phyloP scores from a whole-genome alignment of 768 basidiomycete genomes.

The Antrodiella citrinella region DNA sequence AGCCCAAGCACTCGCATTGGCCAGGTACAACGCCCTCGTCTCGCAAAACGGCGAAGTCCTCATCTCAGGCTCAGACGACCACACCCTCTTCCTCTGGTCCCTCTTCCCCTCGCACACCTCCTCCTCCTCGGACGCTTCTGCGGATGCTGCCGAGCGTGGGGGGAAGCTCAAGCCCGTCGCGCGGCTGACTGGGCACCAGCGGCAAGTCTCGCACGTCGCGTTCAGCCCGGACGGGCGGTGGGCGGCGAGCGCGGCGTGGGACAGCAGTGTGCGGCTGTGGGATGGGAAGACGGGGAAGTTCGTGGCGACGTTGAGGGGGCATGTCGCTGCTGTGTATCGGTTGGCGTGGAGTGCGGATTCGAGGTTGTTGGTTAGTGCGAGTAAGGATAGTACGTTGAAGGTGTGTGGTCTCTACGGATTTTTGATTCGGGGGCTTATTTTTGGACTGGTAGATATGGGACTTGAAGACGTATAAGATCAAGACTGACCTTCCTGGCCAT shows the following conservation, averaged over 20 bases:
- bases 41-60: constrained; percentile 64
- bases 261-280: constrained; percentile 88
- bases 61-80: constrained; percentile 96
- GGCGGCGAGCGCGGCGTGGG: constrained; percentile 89
- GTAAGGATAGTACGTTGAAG: constrained; percentile 94
- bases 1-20: constrained; percentile 73
- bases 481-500: constrained; percentile 90
- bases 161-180: constrained; percentile 62
- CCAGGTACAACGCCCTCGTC: constrained; percentile 68
- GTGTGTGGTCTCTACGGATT: constrained; percentile 32
- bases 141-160: constrained; percentile 25
- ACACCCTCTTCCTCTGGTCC: constrained; percentile 96
- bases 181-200: constrained; percentile 89
- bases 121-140: constrained; percentile 27
- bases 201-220: constrained; percentile 87
- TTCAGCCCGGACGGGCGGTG: constrained; percentile 92
- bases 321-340: constrained; percentile 91
- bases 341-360: constrained; percentile 95
- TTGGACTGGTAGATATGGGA: constrained; percentile 73
- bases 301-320: constrained; percentile 83
- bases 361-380: constrained; percentile 85
- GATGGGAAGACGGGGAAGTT: constrained; percentile 82
- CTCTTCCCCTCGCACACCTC: constrained; percentile 47
- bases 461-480: constrained; percentile 91
- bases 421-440: neutral